Evolutionary conservation across 208 protist genomes (phyloP).

Genomic region (Acanthamoeba lenticulata): DNA sequence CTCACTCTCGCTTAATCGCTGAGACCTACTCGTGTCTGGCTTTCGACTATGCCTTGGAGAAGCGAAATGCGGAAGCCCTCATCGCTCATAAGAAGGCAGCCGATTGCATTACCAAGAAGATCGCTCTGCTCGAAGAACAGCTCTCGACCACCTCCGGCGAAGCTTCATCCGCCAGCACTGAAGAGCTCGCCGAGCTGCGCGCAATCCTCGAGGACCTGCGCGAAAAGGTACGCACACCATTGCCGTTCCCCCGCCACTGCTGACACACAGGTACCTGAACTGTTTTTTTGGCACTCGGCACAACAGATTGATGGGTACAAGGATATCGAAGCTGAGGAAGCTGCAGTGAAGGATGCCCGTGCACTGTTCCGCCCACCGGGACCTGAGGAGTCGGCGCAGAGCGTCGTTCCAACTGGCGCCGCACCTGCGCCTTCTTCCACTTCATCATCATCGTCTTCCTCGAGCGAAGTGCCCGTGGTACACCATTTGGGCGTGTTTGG

Average conservation of each 20-base stretch:
- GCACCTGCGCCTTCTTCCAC: not conserved
- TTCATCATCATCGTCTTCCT: too few species aligned
- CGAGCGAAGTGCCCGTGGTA: not conserved
- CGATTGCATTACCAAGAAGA: not conserved
- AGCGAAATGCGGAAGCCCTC: not conserved
- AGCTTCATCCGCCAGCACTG: not conserved
- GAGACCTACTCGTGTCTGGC: not conserved
- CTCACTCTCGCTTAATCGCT: slow-evolving; percentile 1
- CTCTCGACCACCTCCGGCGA: not conserved
- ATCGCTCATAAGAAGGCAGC: not conserved
- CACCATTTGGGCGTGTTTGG: slow-evolving; percentile 29
- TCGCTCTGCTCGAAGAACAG: not conserved
- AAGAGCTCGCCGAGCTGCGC: slow-evolving; percentile 17
- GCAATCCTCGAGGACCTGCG: slow-evolving; percentile 25
- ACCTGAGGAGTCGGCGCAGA: not conserved
- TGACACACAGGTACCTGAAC: not conserved
- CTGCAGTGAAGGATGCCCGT: not conserved
- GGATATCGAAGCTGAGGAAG: not conserved
- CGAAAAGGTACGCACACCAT: not conserved
- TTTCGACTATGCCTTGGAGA: slow-evolving; percentile 22
- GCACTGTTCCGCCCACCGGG: slow-evolving; percentile 19
- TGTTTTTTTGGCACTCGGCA: too few species aligned
- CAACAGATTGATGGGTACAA: not conserved
- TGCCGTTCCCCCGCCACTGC: too few species aligned
- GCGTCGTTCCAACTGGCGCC: not conserved